These are phyloP conservation scores for Heritiera littoralis DNA, from an alignment of 345 rosid genomes.

Conservation along the genomic window DNA sequence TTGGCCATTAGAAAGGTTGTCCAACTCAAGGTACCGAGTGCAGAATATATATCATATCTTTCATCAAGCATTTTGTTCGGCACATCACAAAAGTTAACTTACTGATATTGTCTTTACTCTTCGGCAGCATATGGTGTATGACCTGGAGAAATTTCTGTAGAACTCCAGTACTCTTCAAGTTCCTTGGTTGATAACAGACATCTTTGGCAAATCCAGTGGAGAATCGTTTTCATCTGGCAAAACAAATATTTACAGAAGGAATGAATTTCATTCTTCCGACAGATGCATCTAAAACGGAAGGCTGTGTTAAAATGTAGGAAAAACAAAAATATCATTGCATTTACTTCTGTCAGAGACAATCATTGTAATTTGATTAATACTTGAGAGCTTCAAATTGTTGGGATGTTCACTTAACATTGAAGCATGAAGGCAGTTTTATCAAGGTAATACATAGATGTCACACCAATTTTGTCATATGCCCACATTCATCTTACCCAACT, in stretches of 20 bases:
- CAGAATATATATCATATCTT: not conserved
- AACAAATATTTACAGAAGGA: not conserved
- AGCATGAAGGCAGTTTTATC: not conserved
- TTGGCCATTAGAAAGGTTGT: constrained; percentile 86
- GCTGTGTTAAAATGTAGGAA: not conserved
- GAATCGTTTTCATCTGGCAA: constrained; percentile 19
- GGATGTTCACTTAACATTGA: not conserved
- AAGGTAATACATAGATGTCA: not conserved
- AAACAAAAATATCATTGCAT: not conserved
- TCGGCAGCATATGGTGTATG: constrained; percentile 83
- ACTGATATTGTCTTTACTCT: constrained; percentile 18
- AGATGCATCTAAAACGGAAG: not conserved
- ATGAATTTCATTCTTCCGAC: not conserved
- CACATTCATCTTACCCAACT: not conserved
- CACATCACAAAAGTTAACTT: constrained; percentile 24
- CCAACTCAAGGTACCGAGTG: constrained; percentile 65
- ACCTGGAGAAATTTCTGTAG: constrained; percentile 82
- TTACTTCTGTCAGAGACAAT: constrained; percentile 2
- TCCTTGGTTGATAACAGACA: not conserved
- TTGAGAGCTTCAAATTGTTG: not conserved
- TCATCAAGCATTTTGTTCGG: constrained; percentile 20
- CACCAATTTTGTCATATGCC: not conserved
- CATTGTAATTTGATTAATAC: constrained; percentile 6
- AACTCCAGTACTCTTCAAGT: constrained; percentile 23
- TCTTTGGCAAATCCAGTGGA: constrained; percentile 9